These are phyloP conservation scores for Cutaneotrichosporon cavernicola DNA, from an alignment of 1,284 basidiomycete species.

Conservation along the genomic window DNA sequence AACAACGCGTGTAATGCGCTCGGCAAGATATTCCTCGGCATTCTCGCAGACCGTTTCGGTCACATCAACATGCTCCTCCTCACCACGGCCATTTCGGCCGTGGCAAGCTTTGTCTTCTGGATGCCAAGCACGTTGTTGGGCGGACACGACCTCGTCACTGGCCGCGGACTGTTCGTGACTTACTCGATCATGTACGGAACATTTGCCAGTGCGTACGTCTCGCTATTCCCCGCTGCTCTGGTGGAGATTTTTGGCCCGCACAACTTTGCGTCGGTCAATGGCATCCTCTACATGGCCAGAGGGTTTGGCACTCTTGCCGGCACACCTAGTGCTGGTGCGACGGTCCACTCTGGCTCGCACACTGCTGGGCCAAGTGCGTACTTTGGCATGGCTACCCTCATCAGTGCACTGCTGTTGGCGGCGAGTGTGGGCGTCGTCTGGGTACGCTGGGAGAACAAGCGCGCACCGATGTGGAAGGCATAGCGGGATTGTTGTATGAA, in stretches of 20 bases:
- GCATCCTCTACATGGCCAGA: conserved; percentile 35
- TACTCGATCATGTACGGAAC: conserved; percentile 36
- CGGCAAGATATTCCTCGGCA: conserved; percentile 47
- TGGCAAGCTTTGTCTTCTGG: conserved; percentile 39
- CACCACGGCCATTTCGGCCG: conserved; percentile 34
- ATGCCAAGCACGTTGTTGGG: conserved; percentile 29
- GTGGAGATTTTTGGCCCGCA: conserved; percentile 41
- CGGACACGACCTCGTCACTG: background rate
- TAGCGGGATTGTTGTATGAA: no score
- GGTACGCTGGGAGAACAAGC: conserved; percentile 17
- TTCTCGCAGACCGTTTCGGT: conserved; percentile 45
- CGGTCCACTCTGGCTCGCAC: background rate
- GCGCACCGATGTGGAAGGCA: background rate
- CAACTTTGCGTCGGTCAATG: conserved; percentile 39
- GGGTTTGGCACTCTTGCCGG: conserved; percentile 37
- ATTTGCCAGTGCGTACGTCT: conserved; percentile 35
- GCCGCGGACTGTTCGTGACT: conserved; percentile 36
- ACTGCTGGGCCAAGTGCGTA: conserved; percentile 9
- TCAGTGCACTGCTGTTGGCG: conserved; percentile 20
- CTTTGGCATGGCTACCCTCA: conserved; percentile 21
- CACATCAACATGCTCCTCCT: conserved; percentile 48
- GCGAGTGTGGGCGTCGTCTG: conserved; percentile 21
- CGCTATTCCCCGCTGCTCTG: conserved; percentile 38
- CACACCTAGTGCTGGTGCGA: conserved; percentile 32
- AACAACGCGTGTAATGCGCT: conserved; percentile 39